Base-by-base conservation (phyloP, 1,284 basidiomycete genomes). In the Cryptococcus wingfieldii region DNA sequence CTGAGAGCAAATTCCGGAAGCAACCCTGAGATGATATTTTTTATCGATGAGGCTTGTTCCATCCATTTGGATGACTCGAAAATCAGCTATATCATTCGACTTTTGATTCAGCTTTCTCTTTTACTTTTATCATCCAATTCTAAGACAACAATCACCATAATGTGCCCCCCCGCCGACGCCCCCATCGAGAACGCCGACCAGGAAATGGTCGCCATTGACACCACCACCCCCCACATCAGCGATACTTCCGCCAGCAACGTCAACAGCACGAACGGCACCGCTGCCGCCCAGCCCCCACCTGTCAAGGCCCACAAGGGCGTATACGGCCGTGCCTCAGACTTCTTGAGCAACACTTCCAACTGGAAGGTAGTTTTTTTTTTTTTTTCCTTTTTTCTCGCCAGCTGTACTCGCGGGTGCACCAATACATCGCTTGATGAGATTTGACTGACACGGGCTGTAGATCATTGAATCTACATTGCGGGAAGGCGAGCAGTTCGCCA, bases 401-500 rank as follows among this genome's bases (percentile, higher is more conserved):
- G 31, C 31, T 23, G 23, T 23, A 23, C 23, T 23, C 25, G 31
- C 28, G 39, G 16, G 49, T 14, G 7, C 42, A 34, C 23, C 37
- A 23, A 27, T 50, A 19, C 9, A 12, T 4, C 23, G 23, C 23
- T 47, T 31, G 27, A 14, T 39, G 41, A 42, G 7, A 9, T 2
- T 7, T 10, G 27, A 38, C 38, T 38, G 31, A 13, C 10, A 14
- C 47, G 18, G 47, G 39, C 14, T 39, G 6, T 53, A 72, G 79
- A 97, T 98, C 79, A 98, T 98, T 75, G 94, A 98, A 80, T 91
- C 88, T 68, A 98, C 94, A 9, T 83, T 98, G 56, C 82, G 95
- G 83, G 93, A 98, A 89, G 93, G 95, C 68, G 90, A 98, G 80
- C 92, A 99, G 78, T 99, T 99, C 70, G 95, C 96, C 63, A 98